A percentile compares a stretch with the other conserved stretches of the same genome.
These are phyloP conservation scores for Moesziomyces globuligerus DNA, from an alignment of 1,284 basidiomycete genomes.

Conservation along the genomic window DNA sequence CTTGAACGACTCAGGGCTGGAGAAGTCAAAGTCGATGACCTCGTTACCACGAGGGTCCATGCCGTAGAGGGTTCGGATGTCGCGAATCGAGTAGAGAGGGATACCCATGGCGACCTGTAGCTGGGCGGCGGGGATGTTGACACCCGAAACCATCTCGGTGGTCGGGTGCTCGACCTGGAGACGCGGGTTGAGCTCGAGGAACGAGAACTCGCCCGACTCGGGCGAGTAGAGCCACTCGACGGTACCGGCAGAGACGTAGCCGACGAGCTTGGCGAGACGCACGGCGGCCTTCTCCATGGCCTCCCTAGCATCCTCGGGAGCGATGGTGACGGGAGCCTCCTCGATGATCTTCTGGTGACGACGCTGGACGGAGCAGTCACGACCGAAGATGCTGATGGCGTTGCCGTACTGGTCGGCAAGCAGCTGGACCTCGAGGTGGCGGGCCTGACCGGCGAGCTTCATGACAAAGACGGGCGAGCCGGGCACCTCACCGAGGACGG, in stretches of 20 bases:
- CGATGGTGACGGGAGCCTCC: constrained; percentile 98
- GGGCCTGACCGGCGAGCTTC: constrained; percentile 97
- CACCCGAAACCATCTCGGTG: constrained; percentile 98
- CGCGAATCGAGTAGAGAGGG: constrained; percentile 91
- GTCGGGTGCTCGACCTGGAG: constrained; percentile 97
- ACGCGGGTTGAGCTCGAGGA: constrained; percentile 99
- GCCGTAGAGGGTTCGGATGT: constrained; percentile 96
- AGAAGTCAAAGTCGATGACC: constrained; percentile 86
- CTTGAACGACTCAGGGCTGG: constrained; percentile 79
- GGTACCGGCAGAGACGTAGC: constrained; percentile 98
- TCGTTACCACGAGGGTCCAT: constrained; percentile 59
- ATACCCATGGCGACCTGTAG: constrained; percentile 99
- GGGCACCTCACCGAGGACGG: constrained; percentile 92
- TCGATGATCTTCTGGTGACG: constrained; percentile 99
- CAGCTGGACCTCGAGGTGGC: constrained; percentile 97
- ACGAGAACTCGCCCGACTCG: constrained; percentile 91
- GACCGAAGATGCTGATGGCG: constrained; percentile 97
- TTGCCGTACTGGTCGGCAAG: constrained; percentile 99
- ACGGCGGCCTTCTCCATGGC: constrained; percentile 99
- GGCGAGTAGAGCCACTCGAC: constrained; percentile 98
- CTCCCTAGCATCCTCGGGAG: constrained; percentile 77
- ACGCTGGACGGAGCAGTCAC: constrained; percentile 99
- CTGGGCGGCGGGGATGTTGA: constrained; percentile 97
- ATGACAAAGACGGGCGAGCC: constrained; percentile 99
- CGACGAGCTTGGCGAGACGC: constrained; percentile 94